Evolutionary conservation across 225 moss, liverwort and hornwort species (phyloP).

Genomic region (Sphagnum tenellum): DNA sequence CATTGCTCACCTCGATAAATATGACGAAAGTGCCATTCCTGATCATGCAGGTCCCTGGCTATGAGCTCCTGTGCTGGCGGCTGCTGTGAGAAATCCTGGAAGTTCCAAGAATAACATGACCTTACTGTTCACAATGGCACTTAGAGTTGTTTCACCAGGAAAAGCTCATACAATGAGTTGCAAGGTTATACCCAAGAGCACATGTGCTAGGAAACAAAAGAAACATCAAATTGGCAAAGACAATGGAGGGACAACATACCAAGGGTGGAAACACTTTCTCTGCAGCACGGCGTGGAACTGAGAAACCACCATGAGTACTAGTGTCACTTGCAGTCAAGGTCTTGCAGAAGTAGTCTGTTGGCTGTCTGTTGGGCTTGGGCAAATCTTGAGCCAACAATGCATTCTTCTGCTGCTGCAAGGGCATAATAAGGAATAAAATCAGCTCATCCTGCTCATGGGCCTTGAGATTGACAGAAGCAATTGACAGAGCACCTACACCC

Average conservation of each 20-base stretch:
- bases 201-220: no score
- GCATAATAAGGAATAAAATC: background rate
- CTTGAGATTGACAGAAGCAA: background rate
- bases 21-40: conserved; percentile 86
- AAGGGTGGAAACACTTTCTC: conserved; percentile 53
- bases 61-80: conserved; percentile 82
- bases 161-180: no score
- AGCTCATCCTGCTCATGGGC: background rate
- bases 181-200: no score
- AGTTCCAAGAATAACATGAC: background rate
- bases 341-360: conserved; percentile 52
- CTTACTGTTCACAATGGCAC: no score
- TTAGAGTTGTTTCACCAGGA: no score
- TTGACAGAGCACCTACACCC: background rate
- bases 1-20: conserved; percentile 58
- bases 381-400: conserved; percentile 18
- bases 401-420: conserved; percentile 34
- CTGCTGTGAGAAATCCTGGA: conserved; percentile 62
- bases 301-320: conserved; percentile 52
- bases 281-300: conserved; percentile 41
- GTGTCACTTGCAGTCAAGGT: conserved; percentile 54
- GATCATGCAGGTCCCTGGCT: conserved; percentile 76
- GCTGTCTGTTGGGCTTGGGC: conserved; percentile 32
- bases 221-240: no score
- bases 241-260: conserved; percentile 7